Evolutionary conservation across 2,329 filamentous ascomycete species (phyloP), one percentile per base, ranked within the genome.

Genomic region (Venturia oleaginea): DNA sequence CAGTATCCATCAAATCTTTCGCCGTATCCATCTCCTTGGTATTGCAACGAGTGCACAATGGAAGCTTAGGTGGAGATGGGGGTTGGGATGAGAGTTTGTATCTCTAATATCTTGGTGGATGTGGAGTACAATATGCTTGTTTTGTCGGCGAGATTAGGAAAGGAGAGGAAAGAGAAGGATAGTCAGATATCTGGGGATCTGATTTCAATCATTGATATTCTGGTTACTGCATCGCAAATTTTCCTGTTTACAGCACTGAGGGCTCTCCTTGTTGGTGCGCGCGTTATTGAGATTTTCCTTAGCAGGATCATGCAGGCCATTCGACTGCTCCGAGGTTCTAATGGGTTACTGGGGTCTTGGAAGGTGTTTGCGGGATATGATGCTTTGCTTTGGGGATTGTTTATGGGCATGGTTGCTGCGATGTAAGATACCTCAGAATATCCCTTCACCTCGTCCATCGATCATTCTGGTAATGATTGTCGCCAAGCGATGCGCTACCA

Each of bases 61-160:
- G 59, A 61, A 27, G 19, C 15, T 17, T 2, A 59, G n/a, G 34
- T 24, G 15, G 54, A 59, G 10, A 30, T 22, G 27, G 17, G 59
- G 5, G 34, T 40, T 19, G 54, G 32, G 10, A 30, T 22, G 27
- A 30, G 59, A 4, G 34, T 40, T 19, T n/a, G 17, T 11, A 24
- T 61, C 19, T 42, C 3, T 30, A 61, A 61, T 22, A 13, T 61
- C 4, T 11, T 61, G 34, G 4, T 61, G 13, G 59, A 61, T 6
- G 37, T 38, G n/a, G 59, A 61, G 11, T 61, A 40, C 17, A 34
- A 61, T 19, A 61, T 61, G 59, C 34, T 61, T n/a, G 32, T 30
- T 13, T 30, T 61, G n/a, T 17, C 24, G 1, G n/a, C 54, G 4
- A 24, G 19, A 7, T 2, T 61, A 10, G 34, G 59, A 34, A 27